Conservation (phyloP, 2,329 filamentous ascomycete genomes). For the Alternaria postmessia region DNA sequence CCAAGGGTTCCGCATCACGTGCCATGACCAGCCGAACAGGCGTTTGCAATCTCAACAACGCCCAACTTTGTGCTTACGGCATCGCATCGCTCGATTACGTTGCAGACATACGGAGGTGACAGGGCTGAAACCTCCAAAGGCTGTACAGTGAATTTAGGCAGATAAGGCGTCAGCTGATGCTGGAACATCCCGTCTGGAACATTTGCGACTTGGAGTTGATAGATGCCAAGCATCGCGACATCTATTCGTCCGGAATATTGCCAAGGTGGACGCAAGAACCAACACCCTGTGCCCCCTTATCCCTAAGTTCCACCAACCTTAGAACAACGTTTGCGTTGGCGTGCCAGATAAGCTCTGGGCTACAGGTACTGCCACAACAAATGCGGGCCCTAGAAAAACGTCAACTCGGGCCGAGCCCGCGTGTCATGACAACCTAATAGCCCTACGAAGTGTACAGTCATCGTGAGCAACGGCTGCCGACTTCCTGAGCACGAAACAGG, state of each 20-base stretch:
- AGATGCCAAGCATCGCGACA: neutral
- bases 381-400: neutral
- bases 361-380: neutral
- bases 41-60: neutral
- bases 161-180: neutral
- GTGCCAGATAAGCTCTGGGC: neutral
- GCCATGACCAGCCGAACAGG: conserved; percentile 3
- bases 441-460: neutral
- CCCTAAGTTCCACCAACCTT: neutral
- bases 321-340: neutral
- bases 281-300: neutral
- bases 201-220: neutral
- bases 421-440: neutral
- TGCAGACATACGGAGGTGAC: neutral
- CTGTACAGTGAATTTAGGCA: neutral
- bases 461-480: neutral
- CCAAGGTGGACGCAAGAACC: neutral
- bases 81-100: neutral
- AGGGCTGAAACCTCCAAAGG: neutral
- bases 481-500: neutral
- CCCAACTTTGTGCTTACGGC: neutral
- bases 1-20: neutral
- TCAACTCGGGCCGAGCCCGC: neutral
- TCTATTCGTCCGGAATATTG: neutral
- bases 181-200: conserved; percentile 4